phyloP scores from a whole-genome alignment of 768 basidiomycete genomes.

The Candolleomyces efflorescens region DNA sequence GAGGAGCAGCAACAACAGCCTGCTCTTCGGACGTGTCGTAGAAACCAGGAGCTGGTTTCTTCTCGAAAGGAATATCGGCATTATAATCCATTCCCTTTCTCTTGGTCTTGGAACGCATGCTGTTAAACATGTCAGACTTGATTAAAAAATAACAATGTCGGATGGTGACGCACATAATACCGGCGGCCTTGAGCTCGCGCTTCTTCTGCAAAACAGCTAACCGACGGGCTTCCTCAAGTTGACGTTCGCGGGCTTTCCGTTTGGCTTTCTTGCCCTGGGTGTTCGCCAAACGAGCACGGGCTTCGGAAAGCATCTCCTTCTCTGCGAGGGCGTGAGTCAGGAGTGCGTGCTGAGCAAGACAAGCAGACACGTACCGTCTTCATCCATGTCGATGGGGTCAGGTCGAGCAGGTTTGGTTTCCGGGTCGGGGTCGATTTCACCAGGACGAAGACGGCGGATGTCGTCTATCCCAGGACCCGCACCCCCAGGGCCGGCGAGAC shows the following conservation, averaged over 20 bases:
- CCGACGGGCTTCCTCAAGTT: conserved; percentile 92
- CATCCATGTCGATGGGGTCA: conserved; percentile 99
- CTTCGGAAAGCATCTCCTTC: conserved; percentile 99
- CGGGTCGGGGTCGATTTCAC: conserved; percentile 98
- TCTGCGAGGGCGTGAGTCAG: conserved; percentile 42
- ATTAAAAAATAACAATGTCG: not conserved
- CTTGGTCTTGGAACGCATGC: conserved; percentile 92
- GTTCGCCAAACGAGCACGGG: conserved; percentile 95
- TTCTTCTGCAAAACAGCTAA: conserved; percentile 97
- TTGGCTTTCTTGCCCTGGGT: conserved; percentile 99
- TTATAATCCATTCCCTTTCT: conserved; percentile 99
- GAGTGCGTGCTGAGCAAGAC: not conserved
- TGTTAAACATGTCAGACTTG: conserved; percentile 21
- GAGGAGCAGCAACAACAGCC: conserved; percentile 79
- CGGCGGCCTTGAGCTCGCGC: conserved; percentile 94
- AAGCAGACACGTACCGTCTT: conserved; percentile 66
- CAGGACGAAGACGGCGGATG: conserved; percentile 81
- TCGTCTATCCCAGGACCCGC: conserved; percentile 89
- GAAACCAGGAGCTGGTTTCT: conserved; percentile 92
- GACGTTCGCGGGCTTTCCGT: conserved; percentile 95
- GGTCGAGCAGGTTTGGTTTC: conserved; percentile 98
- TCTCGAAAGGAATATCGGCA: conserved; percentile 97
- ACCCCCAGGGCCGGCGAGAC: conserved; percentile 81
- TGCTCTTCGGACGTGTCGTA: conserved; percentile 96
- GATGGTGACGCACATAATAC: conserved; percentile 72